Conservation (phyloP, 768 basidiomycete genomes). For the Russula sp. region DNA sequence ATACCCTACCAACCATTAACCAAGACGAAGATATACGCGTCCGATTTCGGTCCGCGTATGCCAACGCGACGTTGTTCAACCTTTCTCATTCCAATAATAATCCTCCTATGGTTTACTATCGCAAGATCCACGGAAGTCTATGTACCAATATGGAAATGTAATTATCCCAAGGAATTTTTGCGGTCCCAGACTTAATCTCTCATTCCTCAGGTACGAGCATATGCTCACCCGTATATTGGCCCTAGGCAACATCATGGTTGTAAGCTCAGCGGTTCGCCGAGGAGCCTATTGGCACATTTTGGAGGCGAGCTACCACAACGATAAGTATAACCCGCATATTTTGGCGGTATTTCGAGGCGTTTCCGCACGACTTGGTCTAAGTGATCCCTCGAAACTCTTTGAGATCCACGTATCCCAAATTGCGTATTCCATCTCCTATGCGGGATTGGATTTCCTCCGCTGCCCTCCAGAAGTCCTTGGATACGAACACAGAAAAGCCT, state of each 20-base stretch:
- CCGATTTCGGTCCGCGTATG: slow-evolving; percentile 67
- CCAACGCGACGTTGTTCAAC: slow-evolving; percentile 58
- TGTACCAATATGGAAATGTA: slow-evolving; percentile 50
- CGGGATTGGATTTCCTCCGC: slow-evolving; percentile 48
- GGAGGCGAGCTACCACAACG: slow-evolving; percentile 55
- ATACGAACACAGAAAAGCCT: slow-evolving; percentile 62
- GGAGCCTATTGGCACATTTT: slow-evolving; percentile 87
- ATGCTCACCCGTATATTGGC: slow-evolving; percentile 72
- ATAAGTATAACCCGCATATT: slow-evolving; percentile 42
- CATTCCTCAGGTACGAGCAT: slow-evolving; percentile 48
- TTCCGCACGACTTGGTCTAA: slow-evolving; percentile 64
- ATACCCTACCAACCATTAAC: slow-evolving; percentile 51
- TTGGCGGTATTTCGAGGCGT: slow-evolving; percentile 58
- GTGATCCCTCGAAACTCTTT: slow-evolving; percentile 60
- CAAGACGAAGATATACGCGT: slow-evolving; percentile 80
- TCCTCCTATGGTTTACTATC: slow-evolving; percentile 45
- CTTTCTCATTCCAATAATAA: slow-evolving; percentile 41
- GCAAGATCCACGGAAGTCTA: slow-evolving; percentile 45
- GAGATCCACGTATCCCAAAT: slow-evolving; percentile 75
- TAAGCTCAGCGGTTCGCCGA: slow-evolving; percentile 70
- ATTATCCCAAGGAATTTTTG: slow-evolving; percentile 32
- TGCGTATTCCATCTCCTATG: slow-evolving; percentile 59
- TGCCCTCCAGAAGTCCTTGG: slow-evolving; percentile 76
- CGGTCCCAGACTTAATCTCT: slow-evolving; percentile 5
- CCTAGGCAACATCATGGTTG: slow-evolving; percentile 75